Conservation (phyloP, 2,329 filamentous ascomycete species). For the Clarireedia monteithiana region DNA sequence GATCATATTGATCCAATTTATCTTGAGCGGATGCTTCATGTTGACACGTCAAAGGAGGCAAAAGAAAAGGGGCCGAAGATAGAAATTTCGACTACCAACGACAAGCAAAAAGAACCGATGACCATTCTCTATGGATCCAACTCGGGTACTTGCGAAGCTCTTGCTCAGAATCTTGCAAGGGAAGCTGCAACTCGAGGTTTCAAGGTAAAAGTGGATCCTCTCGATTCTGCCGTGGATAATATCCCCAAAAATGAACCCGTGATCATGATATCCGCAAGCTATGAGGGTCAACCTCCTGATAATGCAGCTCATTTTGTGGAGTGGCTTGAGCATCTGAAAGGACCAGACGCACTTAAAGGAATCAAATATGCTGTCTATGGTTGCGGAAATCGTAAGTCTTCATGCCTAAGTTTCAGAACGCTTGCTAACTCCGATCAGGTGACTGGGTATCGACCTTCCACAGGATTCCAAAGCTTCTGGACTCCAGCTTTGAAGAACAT, state of each 20-base stretch:
- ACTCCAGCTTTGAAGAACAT: constrained; percentile 30
- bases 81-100: not conserved
- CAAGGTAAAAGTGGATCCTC: constrained; percentile 38
- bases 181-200: constrained; percentile 55
- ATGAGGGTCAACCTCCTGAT: constrained; percentile 67
- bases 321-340: constrained; percentile 46
- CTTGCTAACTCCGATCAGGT: constrained; percentile 30
- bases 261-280: constrained; percentile 61
- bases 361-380: constrained; percentile 64
- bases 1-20: constrained; percentile 32
- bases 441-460: constrained; percentile 56
- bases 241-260: constrained; percentile 54
- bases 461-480: constrained; percentile 54
- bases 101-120: constrained; percentile 31
- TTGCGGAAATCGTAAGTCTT: constrained; percentile 43
- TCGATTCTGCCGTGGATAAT: constrained; percentile 55
- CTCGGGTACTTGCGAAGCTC: constrained; percentile 64
- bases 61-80: not conserved
- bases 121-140: constrained; percentile 69
- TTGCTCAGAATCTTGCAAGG: constrained; percentile 55
- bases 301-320: constrained; percentile 62
- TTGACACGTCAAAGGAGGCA: constrained; percentile 4
- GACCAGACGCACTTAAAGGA: constrained; percentile 39
- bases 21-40: constrained; percentile 33
- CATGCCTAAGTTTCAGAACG: constrained; percentile 28